Conservation (phyloP, 208 protist species). For the Acanthamoeba quina region DNA sequence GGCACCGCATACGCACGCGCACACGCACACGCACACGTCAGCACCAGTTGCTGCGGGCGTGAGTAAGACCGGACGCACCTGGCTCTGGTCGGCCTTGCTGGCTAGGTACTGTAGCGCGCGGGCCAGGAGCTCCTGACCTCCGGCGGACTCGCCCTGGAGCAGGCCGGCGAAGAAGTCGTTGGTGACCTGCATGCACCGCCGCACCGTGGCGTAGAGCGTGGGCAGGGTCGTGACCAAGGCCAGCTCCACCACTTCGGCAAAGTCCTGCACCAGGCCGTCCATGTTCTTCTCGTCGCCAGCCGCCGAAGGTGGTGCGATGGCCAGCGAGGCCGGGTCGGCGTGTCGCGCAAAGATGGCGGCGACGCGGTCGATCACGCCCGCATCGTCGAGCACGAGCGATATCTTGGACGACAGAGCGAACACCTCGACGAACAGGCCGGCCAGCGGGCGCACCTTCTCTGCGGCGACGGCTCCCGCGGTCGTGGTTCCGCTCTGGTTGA, state of each 20-base stretch:
- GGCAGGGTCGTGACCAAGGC: conserved; percentile 7
- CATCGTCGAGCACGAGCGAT: conserved; percentile 20
- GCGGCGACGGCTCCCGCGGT: neutral
- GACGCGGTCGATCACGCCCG: neutral
- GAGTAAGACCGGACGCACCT: neutral
- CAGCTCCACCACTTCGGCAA: neutral
- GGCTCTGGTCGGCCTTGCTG: conserved; percentile 13
- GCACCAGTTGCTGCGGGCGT: neutral
- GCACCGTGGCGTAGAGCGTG: conserved; percentile 33
- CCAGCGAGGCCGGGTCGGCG: neutral
- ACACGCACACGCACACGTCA: no score
- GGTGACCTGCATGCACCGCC: conserved; percentile 8
- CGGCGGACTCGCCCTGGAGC: neutral
- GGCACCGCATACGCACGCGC: neutral
- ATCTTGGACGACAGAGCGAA: conserved; percentile 40
- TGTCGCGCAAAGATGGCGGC: conserved; percentile 1
- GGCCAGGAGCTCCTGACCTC: neutral
- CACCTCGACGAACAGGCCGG: neutral
- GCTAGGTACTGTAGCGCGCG: conserved; percentile 7
- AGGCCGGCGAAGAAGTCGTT: conserved; percentile 29
- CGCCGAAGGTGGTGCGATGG: neutral
- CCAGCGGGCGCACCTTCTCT: neutral
- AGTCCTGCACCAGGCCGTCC: neutral
- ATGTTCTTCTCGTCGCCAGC: neutral
- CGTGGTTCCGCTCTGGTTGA: neutral